Conservation (phyloP, 2,329 filamentous ascomycete genomes). For the Coccinonectria pachysandricola region DNA sequence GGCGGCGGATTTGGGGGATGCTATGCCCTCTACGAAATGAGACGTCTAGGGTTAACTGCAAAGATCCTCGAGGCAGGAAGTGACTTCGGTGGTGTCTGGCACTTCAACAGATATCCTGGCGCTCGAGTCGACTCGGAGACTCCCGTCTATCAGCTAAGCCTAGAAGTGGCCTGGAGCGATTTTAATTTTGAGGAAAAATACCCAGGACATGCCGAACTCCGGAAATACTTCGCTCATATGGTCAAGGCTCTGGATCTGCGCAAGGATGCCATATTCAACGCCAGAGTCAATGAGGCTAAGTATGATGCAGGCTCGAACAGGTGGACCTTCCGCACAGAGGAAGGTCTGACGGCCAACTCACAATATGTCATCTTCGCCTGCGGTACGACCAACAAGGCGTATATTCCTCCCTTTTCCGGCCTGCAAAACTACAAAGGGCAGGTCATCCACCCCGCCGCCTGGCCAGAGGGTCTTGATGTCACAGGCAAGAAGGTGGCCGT, state of each 20-base stretch:
- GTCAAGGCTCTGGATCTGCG: conserved; percentile 4
- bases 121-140: conserved; percentile 8
- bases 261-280: conserved; percentile 29
- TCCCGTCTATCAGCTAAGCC: conserved; percentile 5
- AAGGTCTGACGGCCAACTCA: conserved; percentile 27
- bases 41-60: conserved; percentile 3
- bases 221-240: conserved; percentile 2
- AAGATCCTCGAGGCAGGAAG: conserved; percentile 5
- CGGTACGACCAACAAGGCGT: conserved; percentile 34
- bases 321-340: conserved; percentile 35
- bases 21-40: conserved; percentile 4
- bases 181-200: conserved; percentile 6
- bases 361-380: conserved; percentile 35
- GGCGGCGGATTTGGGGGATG: conserved; percentile 5
- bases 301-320: conserved; percentile 10
- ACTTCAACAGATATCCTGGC: conserved; percentile 8
- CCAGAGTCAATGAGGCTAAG: conserved; percentile 2
- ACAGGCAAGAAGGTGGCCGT: conserved; percentile 18
- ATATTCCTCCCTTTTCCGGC: conserved; percentile 26
- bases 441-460: conserved; percentile 20
- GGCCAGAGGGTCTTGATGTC: conserved; percentile 13
- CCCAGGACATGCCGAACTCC: conserved; percentile 3
- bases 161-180: conserved; percentile 6
- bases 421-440: conserved; percentile 20
- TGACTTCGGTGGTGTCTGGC: conserved; percentile 6